Evolutionary conservation across 768 basidiomycete genomes (phyloP).

Genomic region (Suillus americanus): DNA sequence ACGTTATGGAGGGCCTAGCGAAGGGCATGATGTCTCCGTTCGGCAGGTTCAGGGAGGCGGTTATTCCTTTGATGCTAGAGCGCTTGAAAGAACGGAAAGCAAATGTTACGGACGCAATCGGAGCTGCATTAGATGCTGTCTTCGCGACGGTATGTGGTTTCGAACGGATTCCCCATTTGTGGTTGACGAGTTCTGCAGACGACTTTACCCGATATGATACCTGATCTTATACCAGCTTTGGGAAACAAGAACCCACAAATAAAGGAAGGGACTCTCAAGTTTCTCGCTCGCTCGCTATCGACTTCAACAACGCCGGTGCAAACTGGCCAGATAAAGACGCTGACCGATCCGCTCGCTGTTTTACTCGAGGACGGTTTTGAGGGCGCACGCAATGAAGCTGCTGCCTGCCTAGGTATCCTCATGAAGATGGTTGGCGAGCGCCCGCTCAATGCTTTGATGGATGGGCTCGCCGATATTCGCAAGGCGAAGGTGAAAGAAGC

Average conservation of each 20-base stretch:
- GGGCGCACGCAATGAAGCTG: slow-evolving; percentile 89
- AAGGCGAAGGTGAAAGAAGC: slow-evolving; percentile 94
- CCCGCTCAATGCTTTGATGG: slow-evolving; percentile 83
- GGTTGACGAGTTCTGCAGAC: slow-evolving; percentile 47
- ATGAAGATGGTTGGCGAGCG: slow-evolving; percentile 98
- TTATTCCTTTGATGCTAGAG: slow-evolving; percentile 80
- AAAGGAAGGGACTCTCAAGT: slow-evolving; percentile 89
- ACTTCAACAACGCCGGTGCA: slow-evolving; percentile 69
- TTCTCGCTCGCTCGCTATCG: slow-evolving; percentile 75
- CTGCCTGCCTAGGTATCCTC: slow-evolving; percentile 79
- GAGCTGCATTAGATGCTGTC: slow-evolving; percentile 83
- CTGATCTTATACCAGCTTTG: slow-evolving; percentile 75
- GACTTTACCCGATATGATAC: slow-evolving; percentile 74
- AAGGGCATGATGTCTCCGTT: slow-evolving; percentile 78
- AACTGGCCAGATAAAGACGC: slow-evolving; percentile 73
- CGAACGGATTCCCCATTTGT: slow-evolving; percentile 7
- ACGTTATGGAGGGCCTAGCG: slow-evolving; percentile 82
- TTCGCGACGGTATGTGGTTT: slow-evolving; percentile 68
- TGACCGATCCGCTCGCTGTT: slow-evolving; percentile 72
- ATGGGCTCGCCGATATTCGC: slow-evolving; percentile 80
- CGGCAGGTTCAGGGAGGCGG: slow-evolving; percentile 65
- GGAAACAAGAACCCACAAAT: slow-evolving; percentile 96
- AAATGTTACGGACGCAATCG: slow-evolving; percentile 87
- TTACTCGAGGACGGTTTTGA: slow-evolving; percentile 88
- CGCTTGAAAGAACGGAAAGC: slow-evolving; percentile 92